phyloP scores from a whole-genome alignment of 1,139 yeast genomes.

The Yamadazyma membranifaciens region DNA sequence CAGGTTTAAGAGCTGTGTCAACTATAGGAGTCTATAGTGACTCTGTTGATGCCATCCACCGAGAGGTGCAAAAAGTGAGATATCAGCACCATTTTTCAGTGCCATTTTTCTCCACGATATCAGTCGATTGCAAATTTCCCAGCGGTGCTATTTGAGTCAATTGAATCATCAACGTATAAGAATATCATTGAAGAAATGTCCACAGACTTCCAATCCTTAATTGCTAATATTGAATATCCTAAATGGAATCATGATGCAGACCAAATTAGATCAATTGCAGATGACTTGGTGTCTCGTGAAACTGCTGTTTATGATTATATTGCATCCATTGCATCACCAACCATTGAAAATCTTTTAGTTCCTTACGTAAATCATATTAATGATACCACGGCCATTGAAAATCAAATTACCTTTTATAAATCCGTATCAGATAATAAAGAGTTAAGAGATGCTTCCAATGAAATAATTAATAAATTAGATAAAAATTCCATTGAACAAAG shows the following conservation, averaged over 20 bases:
- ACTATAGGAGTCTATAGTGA: neutral
- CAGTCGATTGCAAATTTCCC: neutral
- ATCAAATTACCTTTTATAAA: constrained; percentile 62
- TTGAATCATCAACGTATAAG: no score
- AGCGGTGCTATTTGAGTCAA: no score
- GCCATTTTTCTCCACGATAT: neutral
- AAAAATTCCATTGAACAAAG: constrained; percentile 62
- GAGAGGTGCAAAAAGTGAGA: neutral
- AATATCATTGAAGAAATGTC: neutral
- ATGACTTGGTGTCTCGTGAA: constrained; percentile 44
- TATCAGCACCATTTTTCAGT: neutral
- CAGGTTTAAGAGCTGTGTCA: no score
- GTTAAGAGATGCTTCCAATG: constrained; percentile 67
- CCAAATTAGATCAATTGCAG: constrained; percentile 42
- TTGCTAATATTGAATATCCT: constrained; percentile 28
- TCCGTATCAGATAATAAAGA: constrained; percentile 63
- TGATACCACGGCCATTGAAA: constrained; percentile 37
- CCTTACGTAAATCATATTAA: constrained; percentile 55
- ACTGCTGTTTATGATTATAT: constrained; percentile 52
- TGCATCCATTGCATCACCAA: constrained; percentile 46
- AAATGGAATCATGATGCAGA: constrained; percentile 61
- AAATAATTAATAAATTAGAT: constrained; percentile 57
- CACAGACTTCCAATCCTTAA: constrained; percentile 6
- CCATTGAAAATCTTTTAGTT: constrained; percentile 53
- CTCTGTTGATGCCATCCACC: constrained; percentile 1